Evolutionary conservation across 768 basidiomycete genomes (phyloP), one percentile per base, ranked within the genome.

Genomic region (Candolleomyces eurysporus): DNA sequence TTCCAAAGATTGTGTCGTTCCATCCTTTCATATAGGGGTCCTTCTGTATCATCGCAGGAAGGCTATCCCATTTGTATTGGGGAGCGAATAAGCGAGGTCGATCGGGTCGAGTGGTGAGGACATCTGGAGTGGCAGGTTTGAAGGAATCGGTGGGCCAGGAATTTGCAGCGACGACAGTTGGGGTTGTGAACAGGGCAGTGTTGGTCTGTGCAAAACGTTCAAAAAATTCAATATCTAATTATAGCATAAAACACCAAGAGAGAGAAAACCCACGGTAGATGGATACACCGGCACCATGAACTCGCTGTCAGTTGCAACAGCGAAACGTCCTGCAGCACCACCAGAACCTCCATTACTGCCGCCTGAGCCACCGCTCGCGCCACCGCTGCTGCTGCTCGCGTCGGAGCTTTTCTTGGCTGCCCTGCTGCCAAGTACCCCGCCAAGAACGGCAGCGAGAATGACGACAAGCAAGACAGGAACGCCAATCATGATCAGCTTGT

Each of bases 81-180:
- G 96, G 94, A 16, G 96, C 96, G 66, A 97, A 88, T 50, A 98
- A 81, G 52, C 92, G 90, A 32, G 96, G 96, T 63, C 95, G 90
- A 68, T 92, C 88, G 6, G 87, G 66, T 49, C 93, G 89, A 36
- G 87, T 77, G 56, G 73, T 75, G 43, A 86, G 86, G 16, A 82
- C 79, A 43, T 70, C 71, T 7, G 91, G 87, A 64, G 71, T 85
- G 39, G 83, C 69, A 22, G 93, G 90, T 50, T 85, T 71, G 71
- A 87, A 92, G 9, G 91, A 71, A 71, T 98, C 96, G 55, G 76
- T 66, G 3, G 93, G 94, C 94, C 94, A 98, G 7, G 84, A 73
- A 58, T 80, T 73, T 57, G 79, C 82, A 0, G 84, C 68, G 57
- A 82, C 75, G 70, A 94, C 92, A 3, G 91, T 90, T 13, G 94